Evolutionary conservation across 805 yeast species (phyloP).

Genomic region (Monosporozyma aerobia): DNA sequence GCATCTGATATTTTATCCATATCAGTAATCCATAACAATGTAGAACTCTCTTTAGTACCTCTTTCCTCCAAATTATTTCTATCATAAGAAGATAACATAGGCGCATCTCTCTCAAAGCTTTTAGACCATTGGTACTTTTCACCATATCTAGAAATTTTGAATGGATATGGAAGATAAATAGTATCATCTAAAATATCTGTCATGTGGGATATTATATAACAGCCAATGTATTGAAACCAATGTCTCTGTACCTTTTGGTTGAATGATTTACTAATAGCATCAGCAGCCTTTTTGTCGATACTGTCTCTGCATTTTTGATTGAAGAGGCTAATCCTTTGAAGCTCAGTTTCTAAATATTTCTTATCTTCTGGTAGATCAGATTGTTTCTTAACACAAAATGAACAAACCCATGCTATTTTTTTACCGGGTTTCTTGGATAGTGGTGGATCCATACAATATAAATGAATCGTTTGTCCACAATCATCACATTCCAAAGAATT

Average conservation of each 20-base stretch:
- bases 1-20: constrained; percentile 18
- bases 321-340: not conserved
- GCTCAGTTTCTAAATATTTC: not conserved
- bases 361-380: constrained; percentile 27
- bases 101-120: constrained; percentile 8
- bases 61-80: constrained; percentile 38
- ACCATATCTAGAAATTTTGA: constrained; percentile 20
- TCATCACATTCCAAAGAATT: constrained; percentile 77
- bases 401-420: constrained; percentile 90
- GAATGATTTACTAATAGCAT: constrained; percentile 7
- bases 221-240: constrained; percentile 28
- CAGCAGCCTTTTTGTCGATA: constrained; percentile 13
- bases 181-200: constrained; percentile 14
- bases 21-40: constrained; percentile 56
- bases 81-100: not conserved
- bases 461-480: constrained; percentile 63
- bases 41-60: constrained; percentile 61
- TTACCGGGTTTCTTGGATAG: constrained; percentile 67
- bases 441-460: constrained; percentile 83
- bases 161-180: constrained; percentile 21
- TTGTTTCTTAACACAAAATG: constrained; percentile 55
- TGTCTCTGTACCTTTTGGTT: not conserved
- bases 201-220: constrained; percentile 14
- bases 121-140: constrained; percentile 25
- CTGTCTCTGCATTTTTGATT: constrained; percentile 6